phyloP scores from a whole-genome alignment of 2,329 filamentous ascomycete genomes.

The Penicillium griseofulvum region DNA sequence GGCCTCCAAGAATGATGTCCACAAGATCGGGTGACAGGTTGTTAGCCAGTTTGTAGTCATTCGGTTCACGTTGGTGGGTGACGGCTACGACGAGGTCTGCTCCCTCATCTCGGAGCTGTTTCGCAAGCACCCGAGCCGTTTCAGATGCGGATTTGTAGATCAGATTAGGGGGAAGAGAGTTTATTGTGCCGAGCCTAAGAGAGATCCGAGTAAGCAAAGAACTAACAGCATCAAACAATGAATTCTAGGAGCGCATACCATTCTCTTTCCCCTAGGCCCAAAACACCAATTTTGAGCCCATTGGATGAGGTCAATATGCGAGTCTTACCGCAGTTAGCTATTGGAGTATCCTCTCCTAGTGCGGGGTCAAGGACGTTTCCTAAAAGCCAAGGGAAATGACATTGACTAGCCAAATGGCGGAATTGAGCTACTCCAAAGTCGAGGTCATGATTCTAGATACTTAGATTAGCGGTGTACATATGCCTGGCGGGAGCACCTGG shows the following conservation, averaged over 20 bases:
- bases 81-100: constrained; percentile 80
- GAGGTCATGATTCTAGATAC: constrained; percentile 77
- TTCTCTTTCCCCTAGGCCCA: constrained; percentile 82
- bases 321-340: constrained; percentile 73
- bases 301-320: constrained; percentile 76
- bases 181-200: constrained; percentile 73
- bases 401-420: constrained; percentile 67
- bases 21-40: constrained; percentile 68
- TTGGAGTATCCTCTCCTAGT: constrained; percentile 69
- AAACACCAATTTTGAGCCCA: constrained; percentile 79
- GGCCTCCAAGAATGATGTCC: constrained; percentile 82
- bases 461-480: constrained; percentile 11
- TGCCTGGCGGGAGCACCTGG: not conserved
- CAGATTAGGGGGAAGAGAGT: constrained; percentile 75
- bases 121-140: constrained; percentile 73
- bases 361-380: constrained; percentile 85
- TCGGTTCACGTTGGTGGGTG: constrained; percentile 83
- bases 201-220: not conserved
- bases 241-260: constrained; percentile 51
- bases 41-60: constrained; percentile 80
- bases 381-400: constrained; percentile 83
- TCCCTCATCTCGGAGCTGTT: constrained; percentile 68
- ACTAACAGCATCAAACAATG: not conserved
- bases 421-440: constrained; percentile 88
- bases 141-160: constrained; percentile 76